Evolutionary conservation across 2,329 filamentous ascomycete species (phyloP).

Genomic region (Whalleya microplaca): DNA sequence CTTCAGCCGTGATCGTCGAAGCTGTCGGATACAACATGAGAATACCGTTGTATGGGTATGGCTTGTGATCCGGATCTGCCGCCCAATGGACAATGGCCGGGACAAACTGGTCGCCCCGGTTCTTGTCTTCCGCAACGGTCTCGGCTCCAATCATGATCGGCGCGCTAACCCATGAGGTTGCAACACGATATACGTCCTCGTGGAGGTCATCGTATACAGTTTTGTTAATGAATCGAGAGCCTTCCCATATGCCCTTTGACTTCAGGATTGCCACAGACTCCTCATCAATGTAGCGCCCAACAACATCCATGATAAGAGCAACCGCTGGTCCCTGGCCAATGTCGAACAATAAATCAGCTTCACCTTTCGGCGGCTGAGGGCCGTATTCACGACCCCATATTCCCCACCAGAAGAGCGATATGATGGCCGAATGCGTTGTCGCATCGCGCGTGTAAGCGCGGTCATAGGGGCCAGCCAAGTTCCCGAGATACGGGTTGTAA

Average conservation of each 20-base stretch:
- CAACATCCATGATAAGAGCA: constrained; percentile 42
- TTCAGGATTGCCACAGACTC: constrained; percentile 35
- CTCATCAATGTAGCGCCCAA: constrained; percentile 34
- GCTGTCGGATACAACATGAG: constrained; percentile 48
- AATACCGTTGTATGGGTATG: constrained; percentile 44
- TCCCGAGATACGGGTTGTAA: constrained; percentile 42
- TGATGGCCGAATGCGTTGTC: constrained; percentile 43
- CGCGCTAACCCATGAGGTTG: constrained; percentile 47
- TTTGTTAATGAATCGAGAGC: constrained; percentile 41
- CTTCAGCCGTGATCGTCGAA: constrained; percentile 45
- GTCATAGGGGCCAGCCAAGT: constrained; percentile 42
- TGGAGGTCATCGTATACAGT: constrained; percentile 41
- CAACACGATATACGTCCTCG: constrained; percentile 35
- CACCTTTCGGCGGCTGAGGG: constrained; percentile 42
- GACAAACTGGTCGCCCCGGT: constrained; percentile 46
- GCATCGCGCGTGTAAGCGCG: constrained; percentile 45
- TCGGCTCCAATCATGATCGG: constrained; percentile 48
- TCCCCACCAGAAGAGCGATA: constrained; percentile 48
- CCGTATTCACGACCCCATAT: constrained; percentile 45
- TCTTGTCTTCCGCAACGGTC: constrained; percentile 41
- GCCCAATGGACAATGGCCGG: constrained; percentile 53
- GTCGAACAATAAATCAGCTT: constrained; percentile 47
- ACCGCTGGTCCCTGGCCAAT: constrained; percentile 45
- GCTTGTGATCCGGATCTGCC: constrained; percentile 42
- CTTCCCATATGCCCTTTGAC: constrained; percentile 39